These are phyloP conservation scores for Diplodia corticola DNA, from an alignment of 2,329 filamentous ascomycete genomes.

Conservation along the genomic window DNA sequence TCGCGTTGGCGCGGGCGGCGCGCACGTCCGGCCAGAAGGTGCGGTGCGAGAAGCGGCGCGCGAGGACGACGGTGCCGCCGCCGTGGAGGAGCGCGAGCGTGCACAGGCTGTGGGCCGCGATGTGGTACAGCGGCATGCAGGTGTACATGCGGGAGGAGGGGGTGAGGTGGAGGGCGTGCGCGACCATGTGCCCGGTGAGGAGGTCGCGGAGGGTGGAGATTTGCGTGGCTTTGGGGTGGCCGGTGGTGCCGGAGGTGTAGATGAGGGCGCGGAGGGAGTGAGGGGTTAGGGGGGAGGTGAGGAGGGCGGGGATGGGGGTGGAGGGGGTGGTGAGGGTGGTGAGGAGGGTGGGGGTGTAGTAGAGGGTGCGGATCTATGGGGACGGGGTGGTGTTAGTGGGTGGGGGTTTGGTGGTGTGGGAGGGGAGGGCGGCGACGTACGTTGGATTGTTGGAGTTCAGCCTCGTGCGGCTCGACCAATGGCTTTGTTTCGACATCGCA, in stretches of 20 bases:
- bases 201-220: constrained; percentile 49
- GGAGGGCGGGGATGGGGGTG: constrained; percentile 29
- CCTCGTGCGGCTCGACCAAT: constrained; percentile 26
- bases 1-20: constrained; percentile 66
- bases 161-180: constrained; percentile 40
- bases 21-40: constrained; percentile 75
- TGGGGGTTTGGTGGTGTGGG: not conserved
- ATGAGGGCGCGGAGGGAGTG: constrained; percentile 57
- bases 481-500: constrained; percentile 35
- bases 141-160: constrained; percentile 66
- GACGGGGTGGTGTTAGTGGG: constrained; percentile 28
- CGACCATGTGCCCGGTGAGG: constrained; percentile 37
- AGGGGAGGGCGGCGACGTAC: constrained; percentile 49
- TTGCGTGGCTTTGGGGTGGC: constrained; percentile 66
- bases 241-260: constrained; percentile 57
- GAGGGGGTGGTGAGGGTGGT: constrained; percentile 71
- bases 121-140: constrained; percentile 78
- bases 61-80: constrained; percentile 62
- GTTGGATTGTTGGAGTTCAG: constrained; percentile 36
- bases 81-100: constrained; percentile 55
- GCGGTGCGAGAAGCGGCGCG: constrained; percentile 67
- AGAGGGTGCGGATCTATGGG: constrained; percentile 59
- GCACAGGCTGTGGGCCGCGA: constrained; percentile 60
- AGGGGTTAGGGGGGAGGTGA: constrained; percentile 29
- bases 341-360: constrained; percentile 45